These are phyloP conservation scores for Saccharomyces mikatae DNA, from an alignment of 805 yeast species.

Conservation along the genomic window DNA sequence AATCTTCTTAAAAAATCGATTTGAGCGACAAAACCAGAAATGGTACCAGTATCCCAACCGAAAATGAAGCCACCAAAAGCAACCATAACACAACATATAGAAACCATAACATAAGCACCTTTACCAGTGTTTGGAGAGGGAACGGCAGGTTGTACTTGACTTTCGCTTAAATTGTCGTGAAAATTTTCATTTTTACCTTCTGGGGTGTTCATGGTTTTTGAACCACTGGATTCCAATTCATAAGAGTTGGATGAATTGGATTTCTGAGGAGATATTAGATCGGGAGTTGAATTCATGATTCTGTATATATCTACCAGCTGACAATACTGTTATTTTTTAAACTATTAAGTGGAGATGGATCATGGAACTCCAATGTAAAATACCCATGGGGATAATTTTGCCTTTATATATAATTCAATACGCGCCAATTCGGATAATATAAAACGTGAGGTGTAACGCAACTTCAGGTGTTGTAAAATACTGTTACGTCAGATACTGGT, in stretches of 20 bases:
- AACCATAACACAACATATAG: conserved; percentile 34
- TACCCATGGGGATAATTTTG: conserved; percentile 1
- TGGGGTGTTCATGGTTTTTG: conserved; percentile 15
- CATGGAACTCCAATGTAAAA: neutral
- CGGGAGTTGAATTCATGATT: conserved; percentile 14
- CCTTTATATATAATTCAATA: neutral
- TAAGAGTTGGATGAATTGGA: conserved; percentile 9
- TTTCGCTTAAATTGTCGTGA: neutral
- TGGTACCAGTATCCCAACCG: conserved; percentile 75
- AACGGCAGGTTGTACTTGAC: conserved; percentile 4
- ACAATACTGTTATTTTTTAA: neutral
- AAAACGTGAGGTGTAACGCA: conserved; percentile 34
- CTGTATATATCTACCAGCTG: neutral
- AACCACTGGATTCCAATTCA: conserved; percentile 8
- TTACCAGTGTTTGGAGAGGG: conserved; percentile 18
- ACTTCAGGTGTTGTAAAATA: neutral
- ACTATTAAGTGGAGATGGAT: neutral
- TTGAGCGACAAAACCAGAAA: conserved; percentile 59
- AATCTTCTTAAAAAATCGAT: conserved; percentile 22
- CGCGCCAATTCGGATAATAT: neutral
- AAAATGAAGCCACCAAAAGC: conserved; percentile 74
- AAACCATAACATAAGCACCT: conserved; percentile 24
- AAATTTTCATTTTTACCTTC: conserved; percentile 11
- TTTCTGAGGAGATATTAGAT: conserved; percentile 10
- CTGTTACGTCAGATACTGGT: neutral